Conservation (phyloP, 768 basidiomycete species). For the Porpolomopsis calyptriformis region DNA sequence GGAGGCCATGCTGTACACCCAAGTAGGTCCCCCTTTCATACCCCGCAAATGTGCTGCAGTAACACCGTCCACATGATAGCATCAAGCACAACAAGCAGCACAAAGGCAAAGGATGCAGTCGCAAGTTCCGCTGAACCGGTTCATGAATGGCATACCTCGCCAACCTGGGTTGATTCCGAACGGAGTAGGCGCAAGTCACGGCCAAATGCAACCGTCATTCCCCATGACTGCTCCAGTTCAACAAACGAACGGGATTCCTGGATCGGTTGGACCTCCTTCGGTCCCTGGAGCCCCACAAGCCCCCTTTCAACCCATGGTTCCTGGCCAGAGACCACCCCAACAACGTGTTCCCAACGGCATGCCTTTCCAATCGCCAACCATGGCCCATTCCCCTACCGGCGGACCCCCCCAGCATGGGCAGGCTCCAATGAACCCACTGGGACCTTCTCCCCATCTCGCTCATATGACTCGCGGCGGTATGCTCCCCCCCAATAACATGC, state of each 20-base stretch:
- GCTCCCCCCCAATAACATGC: constrained; percentile 38
- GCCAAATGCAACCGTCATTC: constrained; percentile 12
- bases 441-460: constrained; percentile 41
- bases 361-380: constrained; percentile 54
- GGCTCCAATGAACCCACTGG: constrained; percentile 38
- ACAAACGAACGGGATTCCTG: constrained; percentile 37
- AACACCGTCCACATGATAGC: constrained; percentile 8
- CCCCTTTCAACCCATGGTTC: constrained; percentile 16
- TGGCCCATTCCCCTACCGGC: constrained; percentile 32
- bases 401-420: constrained; percentile 17
- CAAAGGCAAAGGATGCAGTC: constrained; percentile 23
- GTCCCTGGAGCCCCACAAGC: constrained; percentile 14
- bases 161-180: constrained; percentile 6
- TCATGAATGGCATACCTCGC: constrained; percentile 3
- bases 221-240: constrained; percentile 27
- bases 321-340: constrained; percentile 24
- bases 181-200: constrained; percentile 12
- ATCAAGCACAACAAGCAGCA: constrained; percentile 20
- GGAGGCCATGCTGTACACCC: constrained; percentile 61
- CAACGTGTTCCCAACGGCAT: constrained; percentile 37
- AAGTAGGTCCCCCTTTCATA: constrained; percentile 34
- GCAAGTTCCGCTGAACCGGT: constrained; percentile 14
- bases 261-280: constrained; percentile 16
- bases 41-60: constrained; percentile 14
- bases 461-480: constrained; percentile 31